phyloP scores from a whole-genome alignment of 73 alveolate genomes.

The Paramecium octaurelia region DNA sequence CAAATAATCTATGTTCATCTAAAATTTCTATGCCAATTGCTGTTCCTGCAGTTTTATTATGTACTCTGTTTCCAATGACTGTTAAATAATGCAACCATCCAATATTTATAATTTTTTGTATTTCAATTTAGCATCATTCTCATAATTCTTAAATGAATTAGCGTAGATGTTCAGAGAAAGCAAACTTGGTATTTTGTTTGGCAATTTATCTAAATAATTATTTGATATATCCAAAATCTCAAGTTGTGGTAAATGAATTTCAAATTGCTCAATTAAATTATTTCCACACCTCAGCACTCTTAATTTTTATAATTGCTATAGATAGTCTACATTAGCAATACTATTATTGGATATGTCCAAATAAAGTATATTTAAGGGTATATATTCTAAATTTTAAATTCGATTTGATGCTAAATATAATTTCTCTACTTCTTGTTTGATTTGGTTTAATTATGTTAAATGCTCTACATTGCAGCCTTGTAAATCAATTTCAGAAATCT shows the following conservation, averaged over 20 bases:
- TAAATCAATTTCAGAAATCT: not conserved
- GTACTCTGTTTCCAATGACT: not conserved
- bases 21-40: not conserved
- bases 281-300: not conserved
- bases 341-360: not conserved
- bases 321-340: not conserved
- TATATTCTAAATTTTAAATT: not conserved
- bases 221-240: constrained; percentile 3
- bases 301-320: not conserved
- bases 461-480: constrained; percentile 25
- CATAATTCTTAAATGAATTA: not conserved
- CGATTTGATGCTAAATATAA: constrained; percentile 13
- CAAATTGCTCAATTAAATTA: constrained; percentile 8
- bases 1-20: constrained; percentile 14
- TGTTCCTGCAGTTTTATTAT: not conserved
- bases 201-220: not conserved
- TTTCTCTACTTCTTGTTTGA: not conserved
- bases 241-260: not conserved
- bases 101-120: not conserved
- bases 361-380: not conserved
- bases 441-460: not conserved
- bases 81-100: not conserved
- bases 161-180: not conserved
- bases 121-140: not conserved
- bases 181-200: not conserved